Evolutionary conservation across 106 monocot genomes (phyloP), one percentile per base, ranked within the genome.

Genomic region (Apostasia ramifera): DNA sequence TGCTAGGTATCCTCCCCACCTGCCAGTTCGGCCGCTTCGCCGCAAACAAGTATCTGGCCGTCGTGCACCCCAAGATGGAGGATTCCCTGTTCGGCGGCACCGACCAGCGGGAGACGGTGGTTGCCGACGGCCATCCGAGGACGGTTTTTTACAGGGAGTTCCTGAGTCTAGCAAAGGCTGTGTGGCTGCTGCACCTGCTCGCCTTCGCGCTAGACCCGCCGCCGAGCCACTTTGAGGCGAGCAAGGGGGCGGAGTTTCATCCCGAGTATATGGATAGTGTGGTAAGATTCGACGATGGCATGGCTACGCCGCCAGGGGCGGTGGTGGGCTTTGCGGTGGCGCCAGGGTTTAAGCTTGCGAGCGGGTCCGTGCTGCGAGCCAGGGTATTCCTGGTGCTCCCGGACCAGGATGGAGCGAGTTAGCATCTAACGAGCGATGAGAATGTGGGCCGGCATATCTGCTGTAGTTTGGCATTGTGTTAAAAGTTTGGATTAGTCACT

Each of bases 131-230:
- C 0, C 92, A 92, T 67, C 88, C 95, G 9, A 71, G 92, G 65
- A 92, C 82, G 3, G 86, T 61, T 11, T 92, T 92, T 70, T 97
- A 97, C 80, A 82, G 77, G 26, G 92, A 89, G 79, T 97, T 81
- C 77, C 69, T 97, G 64, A 70, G 65, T 54, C 38, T 83, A 45
- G 95, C 89, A 2, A 97, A 97, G 83, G 84, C 95, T 4, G 86
- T 92, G 67, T 97, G 95, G 95, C 47, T 92, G 77, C 84, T 97
- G 58, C 92, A 97, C 68, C 66, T 92, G 74, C 67, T 97, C 80
- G 89, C 91, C 1, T 97, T 97, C 74, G 81, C 95, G 12, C 74
- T 97, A 7, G 89, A 92, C 13, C 84, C 95, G 53, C 61, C 80
- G 42, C 95, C 95, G 47, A 69, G 67, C 42, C 92, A 84, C 59